Percentiles rank a stretch among this genome's conserved stretches.
Evolutionary conservation across 2,329 filamentous ascomycete genomes (phyloP).

Genomic region (Phymatotrichopsis omnivora): DNA sequence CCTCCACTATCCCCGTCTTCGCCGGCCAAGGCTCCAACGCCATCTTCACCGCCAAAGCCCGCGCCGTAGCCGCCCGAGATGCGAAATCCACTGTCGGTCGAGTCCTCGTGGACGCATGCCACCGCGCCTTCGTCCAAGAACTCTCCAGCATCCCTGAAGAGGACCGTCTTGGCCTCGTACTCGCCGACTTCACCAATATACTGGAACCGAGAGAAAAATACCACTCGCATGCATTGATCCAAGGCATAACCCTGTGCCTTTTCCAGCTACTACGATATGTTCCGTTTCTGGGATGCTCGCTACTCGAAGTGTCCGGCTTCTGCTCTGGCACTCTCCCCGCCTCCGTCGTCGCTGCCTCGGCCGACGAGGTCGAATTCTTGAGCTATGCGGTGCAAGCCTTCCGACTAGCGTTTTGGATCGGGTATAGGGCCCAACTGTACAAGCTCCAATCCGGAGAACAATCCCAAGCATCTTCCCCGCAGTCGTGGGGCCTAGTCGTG

Average conservation of each 20-base stretch:
- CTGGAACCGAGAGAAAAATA: conserved; percentile 19
- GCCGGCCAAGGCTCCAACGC: conserved; percentile 19
- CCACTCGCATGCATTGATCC: conserved; percentile 16
- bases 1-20: conserved; percentile 17
- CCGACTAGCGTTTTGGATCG: conserved; percentile 39
- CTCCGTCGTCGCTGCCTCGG: conserved; percentile 14
- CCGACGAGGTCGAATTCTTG: conserved; percentile 38
- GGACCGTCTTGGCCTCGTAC: conserved; percentile 7
- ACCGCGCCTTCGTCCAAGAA: conserved; percentile 17
- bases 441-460: conserved; percentile 27
- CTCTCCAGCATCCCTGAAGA: conserved; percentile 15
- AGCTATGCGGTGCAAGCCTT: conserved; percentile 38
- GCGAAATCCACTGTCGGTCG: conserved; percentile 11
- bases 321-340: conserved; percentile 20
- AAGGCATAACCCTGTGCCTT: conserved; percentile 13
- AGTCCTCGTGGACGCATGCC: conserved; percentile 12
- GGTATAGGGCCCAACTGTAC: conserved; percentile 36
- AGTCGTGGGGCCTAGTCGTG: conserved; percentile 21
- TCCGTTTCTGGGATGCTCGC: conserved; percentile 12
- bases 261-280: conserved; percentile 21
- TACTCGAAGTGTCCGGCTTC: conserved; percentile 21
- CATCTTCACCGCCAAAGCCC: conserved; percentile 18
- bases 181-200: conserved; percentile 14
- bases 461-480: background rate
- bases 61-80: conserved; percentile 14